Evolutionary conservation across 2,329 filamentous ascomycete species (phyloP).

Genomic region (Fusarium drepaniforme): DNA sequence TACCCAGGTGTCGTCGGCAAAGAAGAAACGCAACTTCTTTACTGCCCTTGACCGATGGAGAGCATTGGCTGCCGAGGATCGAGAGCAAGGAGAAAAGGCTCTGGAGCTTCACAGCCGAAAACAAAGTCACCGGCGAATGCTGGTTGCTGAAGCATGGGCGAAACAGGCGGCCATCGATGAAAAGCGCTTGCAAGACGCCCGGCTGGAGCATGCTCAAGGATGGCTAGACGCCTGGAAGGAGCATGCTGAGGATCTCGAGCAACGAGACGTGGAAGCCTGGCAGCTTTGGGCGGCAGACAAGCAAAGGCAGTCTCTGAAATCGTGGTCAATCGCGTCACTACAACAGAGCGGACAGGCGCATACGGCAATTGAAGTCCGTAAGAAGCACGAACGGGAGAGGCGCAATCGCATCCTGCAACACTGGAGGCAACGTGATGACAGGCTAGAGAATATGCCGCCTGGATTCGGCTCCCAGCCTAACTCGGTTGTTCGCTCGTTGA

Average conservation of each 20-base stretch:
- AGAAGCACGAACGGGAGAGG: conserved; percentile 49
- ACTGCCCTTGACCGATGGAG: conserved; percentile 48
- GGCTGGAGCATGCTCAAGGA: conserved; percentile 33
- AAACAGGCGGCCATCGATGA: conserved; percentile 29
- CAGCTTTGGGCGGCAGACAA: conserved; percentile 48
- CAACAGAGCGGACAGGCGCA: conserved; percentile 54
- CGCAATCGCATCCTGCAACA: conserved; percentile 46
- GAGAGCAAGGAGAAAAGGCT: conserved; percentile 27
- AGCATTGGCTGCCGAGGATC: conserved; percentile 20
- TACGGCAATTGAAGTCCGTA: conserved; percentile 49
- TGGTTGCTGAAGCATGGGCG: conserved; percentile 37
- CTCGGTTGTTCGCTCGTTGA: conserved; percentile 20
- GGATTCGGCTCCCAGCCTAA: conserved; percentile 20
- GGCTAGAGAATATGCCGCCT: conserved; percentile 19
- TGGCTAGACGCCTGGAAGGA: conserved; percentile 42
- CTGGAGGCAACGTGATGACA: conserved; percentile 46
- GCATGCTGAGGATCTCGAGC: conserved; percentile 35
- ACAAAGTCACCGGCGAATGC: conserved; percentile 18
- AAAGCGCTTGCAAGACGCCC: conserved; percentile 30
- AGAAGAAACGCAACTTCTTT: conserved; percentile 50
- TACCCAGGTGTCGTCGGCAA: conserved; percentile 48
- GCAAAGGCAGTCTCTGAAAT: conserved; percentile 50
- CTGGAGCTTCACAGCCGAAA: conserved; percentile 25
- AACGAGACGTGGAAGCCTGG: conserved; percentile 44
- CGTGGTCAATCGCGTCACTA: conserved; percentile 53